Evolutionary conservation across 179 eudicot species (phyloP), one percentile per base, ranked within the genome.

Genomic region (Silene noctiflora): DNA sequence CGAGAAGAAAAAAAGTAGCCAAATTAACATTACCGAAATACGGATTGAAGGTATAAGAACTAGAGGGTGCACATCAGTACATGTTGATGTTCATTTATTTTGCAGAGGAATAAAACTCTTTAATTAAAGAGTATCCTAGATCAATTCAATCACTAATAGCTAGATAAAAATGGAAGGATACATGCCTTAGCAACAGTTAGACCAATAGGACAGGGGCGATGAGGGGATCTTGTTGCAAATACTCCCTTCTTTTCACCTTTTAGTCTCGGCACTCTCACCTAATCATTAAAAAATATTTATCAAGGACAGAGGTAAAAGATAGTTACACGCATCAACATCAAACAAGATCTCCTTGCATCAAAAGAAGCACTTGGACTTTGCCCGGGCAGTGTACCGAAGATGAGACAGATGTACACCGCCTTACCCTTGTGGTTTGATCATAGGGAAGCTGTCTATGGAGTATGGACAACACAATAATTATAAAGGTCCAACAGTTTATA

Each of bases 181-280:
- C 80, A 81, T 88, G 83, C 99, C 94, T 93, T 95, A 74, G 97
- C 97, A 61, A 93, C 97, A 16, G 99, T 95, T 24, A 95, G 91
- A 63, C 99, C 99, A 78, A 95, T 93, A 51, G 99, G 99, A 81
- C 91, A 84, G n/a, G 92, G 97, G 65, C 99, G 97, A 86, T 95
- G 99, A 14, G 99, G 99, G 81, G 99, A 83, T 86, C 99, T 88
- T 79, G 99, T 95, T 27, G 99, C 97, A 89, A 88, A 91, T 27
- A 95, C 84, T 51, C 99, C 99, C 85, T 84, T 86, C 81, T 79
- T 95, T 77, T 76, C 96, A 70, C 99, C 99, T 79, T 87, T 88
- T 76, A 95, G 80, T 75, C 92, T 88, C 46, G 99, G 99, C 58
- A 95, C 98, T 81, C 96, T 88, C 39, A 95, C 99, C 98, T 94